These are phyloP conservation scores for Guadua angustifolia DNA, from an alignment of 176 grass and related monocot genomes.

Conservation along the genomic window DNA sequence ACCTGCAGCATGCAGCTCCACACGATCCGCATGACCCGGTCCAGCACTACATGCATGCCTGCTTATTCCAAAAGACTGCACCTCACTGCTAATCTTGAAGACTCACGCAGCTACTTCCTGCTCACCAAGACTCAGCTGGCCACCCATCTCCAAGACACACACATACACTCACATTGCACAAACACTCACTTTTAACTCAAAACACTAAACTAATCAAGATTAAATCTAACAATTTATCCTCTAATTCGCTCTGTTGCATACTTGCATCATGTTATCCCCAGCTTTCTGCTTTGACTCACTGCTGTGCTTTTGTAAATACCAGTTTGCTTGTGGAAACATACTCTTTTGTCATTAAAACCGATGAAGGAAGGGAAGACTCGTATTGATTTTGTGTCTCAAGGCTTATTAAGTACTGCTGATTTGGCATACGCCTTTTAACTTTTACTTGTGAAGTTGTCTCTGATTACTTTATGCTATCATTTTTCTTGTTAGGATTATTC, in stretches of 20 bases:
- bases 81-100: no score
- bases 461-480: background rate
- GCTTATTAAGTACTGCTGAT: constrained; percentile 6
- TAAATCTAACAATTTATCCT: no score
- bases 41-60: no score
- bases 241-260: background rate
- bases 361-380: background rate
- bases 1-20: no score
- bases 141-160: no score
- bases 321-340: constrained; percentile 15
- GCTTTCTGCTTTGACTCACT: background rate
- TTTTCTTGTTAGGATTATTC: background rate
- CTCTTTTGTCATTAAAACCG: background rate
- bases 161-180: no score
- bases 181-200: no score
- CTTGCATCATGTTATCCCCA: background rate
- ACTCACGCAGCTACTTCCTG: no score
- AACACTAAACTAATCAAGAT: no score
- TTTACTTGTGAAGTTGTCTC: background rate
- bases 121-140: no score
- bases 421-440: background rate
- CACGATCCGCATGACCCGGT: no score
- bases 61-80: no score
- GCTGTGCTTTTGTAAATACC: constrained; percentile 12
- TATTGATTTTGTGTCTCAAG: background rate